Conservation (phyloP, 1,284 basidiomycete genomes). For the Moniliella sp. region DNA sequence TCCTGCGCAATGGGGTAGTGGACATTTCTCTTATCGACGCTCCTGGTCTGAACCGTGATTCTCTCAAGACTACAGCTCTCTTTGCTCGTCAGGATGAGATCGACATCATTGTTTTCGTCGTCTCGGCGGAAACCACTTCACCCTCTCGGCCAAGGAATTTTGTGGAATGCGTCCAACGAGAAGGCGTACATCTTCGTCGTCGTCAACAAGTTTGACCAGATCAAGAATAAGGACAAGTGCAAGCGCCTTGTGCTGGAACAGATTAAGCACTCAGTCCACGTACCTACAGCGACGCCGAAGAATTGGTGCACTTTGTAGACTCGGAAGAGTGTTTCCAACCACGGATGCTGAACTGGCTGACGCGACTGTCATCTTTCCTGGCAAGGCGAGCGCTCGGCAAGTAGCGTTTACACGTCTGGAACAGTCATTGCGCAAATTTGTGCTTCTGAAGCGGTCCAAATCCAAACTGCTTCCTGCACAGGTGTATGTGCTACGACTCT, state of each 20-base stretch:
- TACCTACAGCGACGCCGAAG: conserved; percentile 71
- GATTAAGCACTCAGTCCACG: conserved; percentile 75
- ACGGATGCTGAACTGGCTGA: too few species aligned
- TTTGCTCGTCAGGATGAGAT: conserved; percentile 95
- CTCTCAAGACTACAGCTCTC: conserved; percentile 77
- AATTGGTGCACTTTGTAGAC: conserved; percentile 96
- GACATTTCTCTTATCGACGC: conserved; percentile 97
- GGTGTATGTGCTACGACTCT: conserved; percentile 70
- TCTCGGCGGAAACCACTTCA: conserved; percentile 97
- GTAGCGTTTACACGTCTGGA: conserved; percentile 73
- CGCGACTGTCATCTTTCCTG: too few species aligned
- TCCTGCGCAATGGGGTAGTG: conserved; percentile 67
- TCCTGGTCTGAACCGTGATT: conserved; percentile 88
- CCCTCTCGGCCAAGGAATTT: conserved; percentile 78
- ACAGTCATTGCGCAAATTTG: conserved; percentile 75
- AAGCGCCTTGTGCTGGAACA: conserved; percentile 72
- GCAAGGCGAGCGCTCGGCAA: too few species aligned
- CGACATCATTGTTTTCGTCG: conserved; percentile 93
- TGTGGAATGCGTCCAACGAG: conserved; percentile 77
- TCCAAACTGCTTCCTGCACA: conserved; percentile 88
- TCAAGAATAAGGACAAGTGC: conserved; percentile 89
- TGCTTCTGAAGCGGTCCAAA: conserved; percentile 77
- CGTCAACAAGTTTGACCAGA: conserved; percentile 92
- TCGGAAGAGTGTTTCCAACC: conserved; percentile 40
- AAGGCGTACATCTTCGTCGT: conserved; percentile 97